These are phyloP conservation scores for Penicillium verhagenii DNA, from an alignment of 495 filamentous ascomycete species.

Conservation along the genomic window DNA sequence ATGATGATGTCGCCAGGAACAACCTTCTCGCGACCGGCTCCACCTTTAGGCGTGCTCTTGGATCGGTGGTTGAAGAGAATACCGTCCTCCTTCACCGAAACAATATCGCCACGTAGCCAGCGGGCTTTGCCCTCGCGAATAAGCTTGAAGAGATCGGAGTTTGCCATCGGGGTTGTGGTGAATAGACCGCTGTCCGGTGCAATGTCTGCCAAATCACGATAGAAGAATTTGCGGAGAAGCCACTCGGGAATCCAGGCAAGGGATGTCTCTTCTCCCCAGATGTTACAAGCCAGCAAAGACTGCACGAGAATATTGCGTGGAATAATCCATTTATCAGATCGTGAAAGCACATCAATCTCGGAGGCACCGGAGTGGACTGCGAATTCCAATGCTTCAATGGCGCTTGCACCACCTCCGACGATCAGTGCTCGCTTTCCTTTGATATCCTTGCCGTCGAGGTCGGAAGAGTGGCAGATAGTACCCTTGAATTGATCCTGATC, in stretches of 20 bases:
- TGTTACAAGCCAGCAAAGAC: slow-evolving; percentile 69
- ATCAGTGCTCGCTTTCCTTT: slow-evolving; percentile 71
- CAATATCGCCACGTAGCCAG: slow-evolving; percentile 80
- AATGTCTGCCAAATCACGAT: slow-evolving; percentile 78
- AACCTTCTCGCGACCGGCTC: slow-evolving; percentile 62
- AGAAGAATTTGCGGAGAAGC: slow-evolving; percentile 75
- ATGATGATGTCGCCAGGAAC: slow-evolving; percentile 74
- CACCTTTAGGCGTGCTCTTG: slow-evolving; percentile 69
- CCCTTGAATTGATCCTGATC: slow-evolving; percentile 67
- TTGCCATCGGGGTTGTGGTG: slow-evolving; percentile 82
- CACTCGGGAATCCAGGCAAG: slow-evolving; percentile 76
- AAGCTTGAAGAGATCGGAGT: slow-evolving; percentile 73
- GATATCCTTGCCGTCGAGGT: slow-evolving; percentile 67
- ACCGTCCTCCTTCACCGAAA: slow-evolving; percentile 61
- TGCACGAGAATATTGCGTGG: slow-evolving; percentile 75
- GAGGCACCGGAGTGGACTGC: slow-evolving; percentile 63
- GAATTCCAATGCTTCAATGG: slow-evolving; percentile 82
- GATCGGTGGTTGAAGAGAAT: slow-evolving; percentile 68
- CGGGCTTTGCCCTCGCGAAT: slow-evolving; percentile 70
- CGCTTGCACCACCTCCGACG: slow-evolving; percentile 77
- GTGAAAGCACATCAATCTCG: slow-evolving; percentile 69
- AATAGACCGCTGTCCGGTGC: slow-evolving; percentile 68
- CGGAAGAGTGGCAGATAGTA: slow-evolving; percentile 68
- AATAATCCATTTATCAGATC: slow-evolving; percentile 88
- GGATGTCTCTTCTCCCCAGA: slow-evolving; percentile 73